Base-by-base conservation (phyloP, 1,139 yeast species). In the Candida mesenterica region DNA sequence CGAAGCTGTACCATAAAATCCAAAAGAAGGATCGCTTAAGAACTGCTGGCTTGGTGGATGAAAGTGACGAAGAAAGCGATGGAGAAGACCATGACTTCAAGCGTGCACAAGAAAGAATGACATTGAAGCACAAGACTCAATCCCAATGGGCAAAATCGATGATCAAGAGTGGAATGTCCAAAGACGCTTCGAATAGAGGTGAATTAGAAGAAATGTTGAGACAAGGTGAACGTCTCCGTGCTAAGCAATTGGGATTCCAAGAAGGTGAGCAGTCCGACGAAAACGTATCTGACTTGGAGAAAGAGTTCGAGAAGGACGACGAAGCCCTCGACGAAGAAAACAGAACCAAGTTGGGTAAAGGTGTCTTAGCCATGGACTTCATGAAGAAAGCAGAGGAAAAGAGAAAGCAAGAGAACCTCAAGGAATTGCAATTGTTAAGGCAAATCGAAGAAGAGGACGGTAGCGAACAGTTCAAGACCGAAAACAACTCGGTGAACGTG, bases 161-260 rank as follows among this genome's bases (percentile, higher is more conserved):
- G 90, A 79, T 90, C 36, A 84, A 82, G 49, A 86, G 90, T 50
- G 97, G 97, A 7, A 74, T 90, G 68, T 77, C 94, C 29, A 90
- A 90, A 54, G 97, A 90, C 57, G 78, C 82, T 24, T 79, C 77
- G 23, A 85, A 85, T 24, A 74, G 97, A 52, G 83, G 79, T 8
- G 97, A 92, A 53, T 75, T 92, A 69, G 97, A 90, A 61, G 97
- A 88, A 52, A 90, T 89, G 96, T 67, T 90, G 43, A 75, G 88
- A 51, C 86, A 85, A 51, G 95, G 96, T 31, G 96, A 90, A 52
- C 72, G 74, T 38, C 70, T 92, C 39, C 77, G 85, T 40, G 65
- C 78, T 32, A 87, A 83, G 52, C 87, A 90, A 46, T 61, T 84
- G 39, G 97, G 94, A 19, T 72, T 69, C 38, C 75, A 71, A 24